Evolutionary conservation across 768 basidiomycete genomes (phyloP).

Genomic region (Kwoniella europaea): DNA sequence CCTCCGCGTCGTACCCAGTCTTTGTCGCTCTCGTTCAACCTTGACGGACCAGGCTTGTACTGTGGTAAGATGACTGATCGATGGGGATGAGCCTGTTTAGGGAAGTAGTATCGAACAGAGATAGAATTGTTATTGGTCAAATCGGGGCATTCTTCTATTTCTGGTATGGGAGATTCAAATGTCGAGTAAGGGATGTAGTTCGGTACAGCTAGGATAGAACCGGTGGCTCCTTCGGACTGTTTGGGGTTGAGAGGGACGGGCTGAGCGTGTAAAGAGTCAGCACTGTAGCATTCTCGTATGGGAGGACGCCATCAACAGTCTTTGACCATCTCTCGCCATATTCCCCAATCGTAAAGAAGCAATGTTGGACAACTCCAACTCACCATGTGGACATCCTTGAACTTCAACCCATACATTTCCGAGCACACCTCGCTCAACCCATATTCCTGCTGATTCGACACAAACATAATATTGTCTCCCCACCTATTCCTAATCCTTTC

Average conservation of each 20-base stretch:
- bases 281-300: not conserved
- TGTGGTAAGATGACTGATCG: constrained; percentile 81
- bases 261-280: constrained; percentile 60
- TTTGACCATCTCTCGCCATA: too few relatives aligned
- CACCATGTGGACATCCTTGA: constrained; percentile 75
- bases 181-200: constrained; percentile 90
- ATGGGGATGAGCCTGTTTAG: constrained; percentile 82
- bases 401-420: constrained; percentile 78
- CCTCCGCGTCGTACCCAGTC: constrained; percentile 67
- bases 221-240: constrained; percentile 74
- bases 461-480: constrained; percentile 82
- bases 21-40: constrained; percentile 72
- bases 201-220: constrained; percentile 79
- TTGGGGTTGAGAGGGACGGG: constrained; percentile 72
- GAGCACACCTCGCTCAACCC: constrained; percentile 79
- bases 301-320: too few relatives aligned
- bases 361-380: constrained; percentile 57
- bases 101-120: constrained; percentile 86
- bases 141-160: constrained; percentile 69
- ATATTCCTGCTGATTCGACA: constrained; percentile 71
- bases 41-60: constrained; percentile 65
- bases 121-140: constrained; percentile 85
- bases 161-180: constrained; percentile 73
- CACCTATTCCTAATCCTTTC: constrained; percentile 82
- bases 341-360: too few relatives aligned